Base-by-base conservation (phyloP, 164 flowering plant species). In the Litsea cubeba region DNA sequence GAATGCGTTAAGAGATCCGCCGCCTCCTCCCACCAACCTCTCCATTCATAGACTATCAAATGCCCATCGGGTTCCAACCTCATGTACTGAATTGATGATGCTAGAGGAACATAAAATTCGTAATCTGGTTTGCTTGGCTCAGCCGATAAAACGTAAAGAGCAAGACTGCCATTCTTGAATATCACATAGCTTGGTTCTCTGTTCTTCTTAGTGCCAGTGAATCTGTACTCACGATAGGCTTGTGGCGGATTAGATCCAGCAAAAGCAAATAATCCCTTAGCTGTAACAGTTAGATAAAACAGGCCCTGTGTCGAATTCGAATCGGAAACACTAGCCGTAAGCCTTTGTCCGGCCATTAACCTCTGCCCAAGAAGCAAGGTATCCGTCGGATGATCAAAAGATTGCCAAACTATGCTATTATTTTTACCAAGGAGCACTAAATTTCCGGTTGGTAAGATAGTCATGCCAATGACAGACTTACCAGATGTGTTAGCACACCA, bases 401-500 rank as follows among this genome's bases (percentile, higher is more conserved):
- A 82, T 46, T 79, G 78, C 80, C 84, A 82, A 14, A 79, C 75
- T 1, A 57, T 58, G 15, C 8, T 25, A 35, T 71, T 46, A 1
- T 28, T 32, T 0, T 17, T 11, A 22, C 72, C 69, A 14, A 71
- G 65, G 23, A 72, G 72, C 15, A 83, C 67, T 30, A 79, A 26
- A 69, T 80, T 81, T 18, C 83, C 83, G 5, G 68, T 17, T 49
- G 62, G 72, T 5, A 57, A 70, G 22, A 83, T 63, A 17, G 63
- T 77, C 62, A 83, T 35, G 23, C 81, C 80, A 0, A 46, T 67
- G 17, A 85, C 83, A 30, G 80, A 73, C 12, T 74, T 73, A 1
- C 78, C 74, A 18, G 69, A n/a, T 0, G 85, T 81, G 46, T 73
- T 70, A 0, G 84, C 74, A 2, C 82, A 79, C 88, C 88, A 85